These are phyloP conservation scores for Didymella pinodella DNA, from an alignment of 2,329 filamentous ascomycete species.

Conservation along the genomic window DNA sequence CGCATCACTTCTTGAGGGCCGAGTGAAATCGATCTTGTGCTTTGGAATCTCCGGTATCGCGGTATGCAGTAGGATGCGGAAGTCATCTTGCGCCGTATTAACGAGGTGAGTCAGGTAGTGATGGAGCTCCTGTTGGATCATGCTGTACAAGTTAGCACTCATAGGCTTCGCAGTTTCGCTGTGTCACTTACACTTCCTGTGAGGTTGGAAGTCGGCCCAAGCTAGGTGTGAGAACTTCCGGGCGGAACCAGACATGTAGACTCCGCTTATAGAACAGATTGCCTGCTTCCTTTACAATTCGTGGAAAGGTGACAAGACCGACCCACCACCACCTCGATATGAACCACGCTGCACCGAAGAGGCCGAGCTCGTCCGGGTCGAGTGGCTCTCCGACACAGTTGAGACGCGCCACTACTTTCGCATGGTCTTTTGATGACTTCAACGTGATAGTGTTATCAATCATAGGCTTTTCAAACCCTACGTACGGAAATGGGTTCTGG, in stretches of 20 bases:
- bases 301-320: conserved; percentile 69
- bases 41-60: conserved; percentile 52
- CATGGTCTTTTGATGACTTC: conserved; percentile 65
- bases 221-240: conserved; percentile 66
- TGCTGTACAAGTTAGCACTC: conserved; percentile 28
- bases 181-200: conserved; percentile 54
- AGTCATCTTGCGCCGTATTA: conserved; percentile 52
- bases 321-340: conserved; percentile 71
- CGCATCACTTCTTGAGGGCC: conserved; percentile 13
- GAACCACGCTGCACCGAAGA: conserved; percentile 57
- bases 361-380: conserved; percentile 59
- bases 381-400: conserved; percentile 61
- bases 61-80: conserved; percentile 64
- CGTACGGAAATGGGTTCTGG: conserved; percentile 53
- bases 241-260: conserved; percentile 71
- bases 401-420: conserved; percentile 69
- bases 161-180: not conserved
- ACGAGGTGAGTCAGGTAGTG: conserved; percentile 58
- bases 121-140: conserved; percentile 51
- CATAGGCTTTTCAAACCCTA: conserved; percentile 39
- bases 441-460: conserved; percentile 70
- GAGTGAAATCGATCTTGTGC: conserved; percentile 34
- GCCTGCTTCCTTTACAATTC: conserved; percentile 69
- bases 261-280: conserved; percentile 64
- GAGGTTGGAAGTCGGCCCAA: conserved; percentile 62